Base-by-base conservation (phyloP, 352 stramenopile genomes). In the Pythium insidiosum region DNA sequence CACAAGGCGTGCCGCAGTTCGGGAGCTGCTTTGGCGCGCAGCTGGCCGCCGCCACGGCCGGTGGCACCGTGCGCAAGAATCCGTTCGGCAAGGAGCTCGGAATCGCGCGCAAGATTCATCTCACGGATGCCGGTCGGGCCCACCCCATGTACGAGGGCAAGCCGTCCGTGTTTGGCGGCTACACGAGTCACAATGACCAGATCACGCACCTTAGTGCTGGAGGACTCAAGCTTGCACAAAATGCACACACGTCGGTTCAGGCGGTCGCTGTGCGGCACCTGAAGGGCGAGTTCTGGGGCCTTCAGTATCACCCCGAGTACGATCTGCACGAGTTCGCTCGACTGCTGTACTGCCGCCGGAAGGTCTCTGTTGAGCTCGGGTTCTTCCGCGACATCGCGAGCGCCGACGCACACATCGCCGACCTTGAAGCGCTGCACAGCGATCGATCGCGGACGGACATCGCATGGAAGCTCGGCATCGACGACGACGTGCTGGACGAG, bases 291-390 rank as follows among this genome's bases (percentile, higher is more conserved):
- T 85, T 86, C 40, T 89, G 74, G 77, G 73, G 55, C 16, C 47
- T 86, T 22, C 77, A 89, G 46, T 89, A 89, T 47, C 77, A 89
- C 21, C 72, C 77, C 4, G 73, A 89, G 56, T 89, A 87, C 45
- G 63, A 89, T 35, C 52, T 87, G 35, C 72, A 89, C 47, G 77
- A 89, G 44, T 74, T 89, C 52, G 70, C 77, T n/a, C 60, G 73
- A 3, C 53, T 89, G 40, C 41, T 82, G 35, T 66, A 84, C 50
- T 85, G 72, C 50, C 74, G 77, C 20, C 69, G 77, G 21, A 56
- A 82, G 46, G 56, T 76, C 34, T 77, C 75, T 35, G 77, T 71
- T 23, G 49, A 78, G 13, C 47, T 87, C 12, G 73, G 72, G 5
- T 83, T 89, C 36, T 89, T 89, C 47, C 41, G 44, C 12, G 51